These are phyloP conservation scores for Tulasnella sp. DNA, from an alignment of 768 basidiomycete genomes.

Conservation along the genomic window DNA sequence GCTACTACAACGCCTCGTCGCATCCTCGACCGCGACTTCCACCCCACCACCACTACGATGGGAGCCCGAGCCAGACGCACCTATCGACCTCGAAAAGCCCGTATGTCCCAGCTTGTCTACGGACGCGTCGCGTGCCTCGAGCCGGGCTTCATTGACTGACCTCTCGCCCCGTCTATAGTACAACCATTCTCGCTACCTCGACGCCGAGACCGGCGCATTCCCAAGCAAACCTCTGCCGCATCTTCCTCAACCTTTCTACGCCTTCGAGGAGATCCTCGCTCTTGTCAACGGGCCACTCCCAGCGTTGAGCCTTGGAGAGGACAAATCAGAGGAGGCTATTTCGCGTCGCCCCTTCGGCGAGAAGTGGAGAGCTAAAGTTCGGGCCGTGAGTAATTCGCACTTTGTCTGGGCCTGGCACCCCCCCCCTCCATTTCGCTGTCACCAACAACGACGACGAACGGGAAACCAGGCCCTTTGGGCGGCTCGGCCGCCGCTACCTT, in stretches of 20 bases:
- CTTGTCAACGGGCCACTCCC: conserved; percentile 33
- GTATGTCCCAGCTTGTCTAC: not conserved
- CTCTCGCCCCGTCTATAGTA: conserved; percentile 15
- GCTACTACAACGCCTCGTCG: not conserved
- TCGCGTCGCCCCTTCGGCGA: conserved; percentile 33
- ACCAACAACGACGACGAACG: not conserved
- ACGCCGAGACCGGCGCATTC: conserved; percentile 34
- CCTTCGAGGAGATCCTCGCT: conserved; percentile 31
- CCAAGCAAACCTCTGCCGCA: conserved; percentile 23
- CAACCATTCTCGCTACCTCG: conserved; percentile 26
- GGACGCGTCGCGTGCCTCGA: not conserved
- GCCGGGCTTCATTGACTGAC: not conserved
- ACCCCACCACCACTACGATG: conserved; percentile 4
- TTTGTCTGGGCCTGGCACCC: conserved; percentile 20
- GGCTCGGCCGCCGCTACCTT: not conserved
- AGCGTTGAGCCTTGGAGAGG: conserved; percentile 36
- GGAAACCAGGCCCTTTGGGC: not conserved
- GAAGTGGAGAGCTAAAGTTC: conserved; percentile 33
- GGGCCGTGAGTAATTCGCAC: conserved; percentile 28
- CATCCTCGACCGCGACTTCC: not conserved
- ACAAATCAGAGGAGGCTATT: conserved; percentile 33
- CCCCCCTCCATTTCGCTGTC: not conserved
- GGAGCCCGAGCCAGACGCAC: conserved; percentile 14
- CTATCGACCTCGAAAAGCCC: conserved; percentile 26
- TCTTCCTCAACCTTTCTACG: conserved; percentile 25